Conservation (phyloP, 2,329 filamentous ascomycete species). For the Biscogniauxia mediterranea region DNA sequence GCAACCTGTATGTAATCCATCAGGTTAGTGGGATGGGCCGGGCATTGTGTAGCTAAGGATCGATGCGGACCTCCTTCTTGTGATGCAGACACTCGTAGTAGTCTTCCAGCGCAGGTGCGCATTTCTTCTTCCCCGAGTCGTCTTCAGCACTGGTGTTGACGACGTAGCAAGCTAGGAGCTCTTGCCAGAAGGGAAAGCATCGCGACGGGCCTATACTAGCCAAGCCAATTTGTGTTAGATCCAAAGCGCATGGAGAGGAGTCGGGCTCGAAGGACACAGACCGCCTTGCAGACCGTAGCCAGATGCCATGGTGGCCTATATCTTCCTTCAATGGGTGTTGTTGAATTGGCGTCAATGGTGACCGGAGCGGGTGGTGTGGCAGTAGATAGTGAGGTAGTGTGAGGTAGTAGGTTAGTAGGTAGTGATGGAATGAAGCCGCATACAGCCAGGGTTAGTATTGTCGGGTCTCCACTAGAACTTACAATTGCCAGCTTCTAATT, state of each 20-base stretch:
- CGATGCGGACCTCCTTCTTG: constrained; percentile 83
- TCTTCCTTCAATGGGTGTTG: not conserved
- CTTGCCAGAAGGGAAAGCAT: constrained; percentile 99
- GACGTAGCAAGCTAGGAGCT: constrained; percentile 96
- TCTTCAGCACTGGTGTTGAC: constrained; percentile 83
- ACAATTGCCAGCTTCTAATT: not conserved
- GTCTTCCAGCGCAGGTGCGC: constrained; percentile 80
- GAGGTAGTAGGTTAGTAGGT: too few relatives aligned
- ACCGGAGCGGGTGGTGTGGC: not conserved
- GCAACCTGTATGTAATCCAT: constrained; percentile 57
- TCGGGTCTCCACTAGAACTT: not conserved
- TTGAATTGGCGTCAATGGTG: not conserved
- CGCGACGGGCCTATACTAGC: constrained; percentile 57
- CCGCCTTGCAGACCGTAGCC: constrained; percentile 80
- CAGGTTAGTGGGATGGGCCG: constrained; percentile 6
- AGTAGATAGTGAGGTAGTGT: not conserved
- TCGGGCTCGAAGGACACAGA: constrained; percentile 42
- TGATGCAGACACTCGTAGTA: constrained; percentile 99
- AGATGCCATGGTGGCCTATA: constrained; percentile 62
- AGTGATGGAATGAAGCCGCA: not conserved
- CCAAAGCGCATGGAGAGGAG: constrained; percentile 7
- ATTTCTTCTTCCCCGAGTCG: constrained; percentile 81
- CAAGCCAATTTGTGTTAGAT: constrained; percentile 24
- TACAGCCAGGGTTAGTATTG: not conserved
- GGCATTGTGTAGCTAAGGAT: not conserved